Evolutionary conservation across 202 grass and related monocot species (phyloP).

Genomic region (Dendrocalamus latiflorus): DNA sequence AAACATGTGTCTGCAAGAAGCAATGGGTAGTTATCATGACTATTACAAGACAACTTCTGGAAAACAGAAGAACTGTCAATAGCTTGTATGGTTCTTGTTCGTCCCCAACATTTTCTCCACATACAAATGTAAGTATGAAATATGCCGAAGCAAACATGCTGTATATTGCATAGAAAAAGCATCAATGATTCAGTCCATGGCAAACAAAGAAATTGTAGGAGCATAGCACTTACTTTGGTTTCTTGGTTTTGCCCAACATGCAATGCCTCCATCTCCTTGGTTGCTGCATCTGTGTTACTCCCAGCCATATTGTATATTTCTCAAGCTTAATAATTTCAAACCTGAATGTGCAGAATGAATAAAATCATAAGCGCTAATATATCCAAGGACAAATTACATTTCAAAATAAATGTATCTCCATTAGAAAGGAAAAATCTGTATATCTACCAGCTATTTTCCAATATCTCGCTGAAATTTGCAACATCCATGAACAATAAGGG

Average conservation of each 20-base stretch:
- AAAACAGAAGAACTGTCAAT: not conserved
- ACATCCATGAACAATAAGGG: not conserved
- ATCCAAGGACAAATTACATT: not conserved
- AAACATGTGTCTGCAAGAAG: not conserved
- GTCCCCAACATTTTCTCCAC: not conserved
- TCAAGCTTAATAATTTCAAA: not conserved
- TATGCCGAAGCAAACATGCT: not conserved
- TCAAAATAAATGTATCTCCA: not conserved
- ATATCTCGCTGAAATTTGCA: not conserved
- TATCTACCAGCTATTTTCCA: not conserved
- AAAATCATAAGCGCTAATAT: not conserved
- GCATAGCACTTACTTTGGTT: slow-evolving; percentile 25
- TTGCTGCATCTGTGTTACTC: not conserved
- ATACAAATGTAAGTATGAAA: not conserved
- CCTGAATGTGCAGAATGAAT: slow-evolving; percentile 22
- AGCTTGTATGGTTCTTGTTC: not conserved
- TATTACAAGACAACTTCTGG: not conserved
- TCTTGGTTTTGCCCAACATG: slow-evolving; percentile 19
- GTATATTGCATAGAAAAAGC: not conserved
- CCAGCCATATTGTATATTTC: slow-evolving; percentile 23
- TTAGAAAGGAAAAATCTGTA: not conserved
- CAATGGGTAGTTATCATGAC: not conserved
- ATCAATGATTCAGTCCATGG: not conserved
- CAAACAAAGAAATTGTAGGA: not conserved
- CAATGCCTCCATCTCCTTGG: slow-evolving; percentile 38